Conservation (phyloP, 768 basidiomycete genomes). For the Serendipita sp. region DNA sequence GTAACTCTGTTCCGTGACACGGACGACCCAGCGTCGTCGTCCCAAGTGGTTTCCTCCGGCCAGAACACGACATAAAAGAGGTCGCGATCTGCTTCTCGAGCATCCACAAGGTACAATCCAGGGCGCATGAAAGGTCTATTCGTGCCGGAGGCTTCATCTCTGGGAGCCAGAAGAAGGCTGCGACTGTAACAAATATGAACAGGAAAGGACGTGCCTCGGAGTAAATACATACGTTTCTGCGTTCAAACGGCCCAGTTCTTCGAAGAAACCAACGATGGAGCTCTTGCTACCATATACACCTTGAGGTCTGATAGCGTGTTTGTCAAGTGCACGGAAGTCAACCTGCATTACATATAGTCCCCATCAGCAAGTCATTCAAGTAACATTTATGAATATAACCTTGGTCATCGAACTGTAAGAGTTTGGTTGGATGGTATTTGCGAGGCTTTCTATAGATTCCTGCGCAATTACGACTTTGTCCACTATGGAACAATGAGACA, state of each 20-base stretch:
- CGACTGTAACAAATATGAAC: constrained; percentile 10
- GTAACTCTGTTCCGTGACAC: constrained; percentile 38
- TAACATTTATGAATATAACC: constrained; percentile 21
- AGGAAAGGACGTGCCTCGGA: neutral
- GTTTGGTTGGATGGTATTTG: constrained; percentile 33
- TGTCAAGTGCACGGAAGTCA: constrained; percentile 38
- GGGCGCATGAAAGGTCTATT: constrained; percentile 25
- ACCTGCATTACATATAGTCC: constrained; percentile 18
- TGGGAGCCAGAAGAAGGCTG: constrained; percentile 12
- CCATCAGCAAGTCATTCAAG: neutral
- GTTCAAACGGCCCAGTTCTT: constrained; percentile 23
- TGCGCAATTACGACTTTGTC: constrained; percentile 50
- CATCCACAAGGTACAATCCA: constrained; percentile 31
- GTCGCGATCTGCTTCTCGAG: constrained; percentile 15
- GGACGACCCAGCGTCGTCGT: constrained; percentile 29
- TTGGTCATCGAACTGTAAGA: constrained; percentile 38
- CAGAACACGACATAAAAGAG: constrained; percentile 37
- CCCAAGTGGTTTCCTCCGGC: constrained; percentile 47
- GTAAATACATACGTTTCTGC: constrained; percentile 24
- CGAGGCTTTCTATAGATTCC: constrained; percentile 30
- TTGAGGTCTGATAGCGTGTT: constrained; percentile 29
- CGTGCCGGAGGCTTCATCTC: constrained; percentile 13
- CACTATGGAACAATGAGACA: constrained; percentile 20
- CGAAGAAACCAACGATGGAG: constrained; percentile 33
- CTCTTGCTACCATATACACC: constrained; percentile 43